These are phyloP conservation scores for Rubroshorea leprosula DNA, from an alignment of 345 rosid genomes.

Conservation along the genomic window DNA sequence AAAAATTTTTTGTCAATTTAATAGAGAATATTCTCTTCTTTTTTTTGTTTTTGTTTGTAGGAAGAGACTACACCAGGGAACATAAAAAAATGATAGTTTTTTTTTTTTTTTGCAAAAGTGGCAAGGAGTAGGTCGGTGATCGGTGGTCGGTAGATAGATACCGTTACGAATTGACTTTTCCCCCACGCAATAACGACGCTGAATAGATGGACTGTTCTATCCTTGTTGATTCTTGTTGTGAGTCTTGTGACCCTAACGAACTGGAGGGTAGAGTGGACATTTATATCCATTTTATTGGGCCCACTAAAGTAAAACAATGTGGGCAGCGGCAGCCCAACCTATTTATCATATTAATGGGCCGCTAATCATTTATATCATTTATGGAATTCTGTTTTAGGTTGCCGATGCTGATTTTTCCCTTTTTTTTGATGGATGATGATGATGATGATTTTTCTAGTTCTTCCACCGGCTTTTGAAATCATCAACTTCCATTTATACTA, in stretches of 20 bases:
- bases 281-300: background rate
- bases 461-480: no score
- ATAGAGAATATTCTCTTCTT: no score
- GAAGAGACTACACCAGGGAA: no score
- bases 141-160: slow-evolving; percentile 89
- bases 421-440: no score
- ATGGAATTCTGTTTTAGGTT: no score
- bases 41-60: no score
- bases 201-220: slow-evolving; percentile 29
- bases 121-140: slow-evolving; percentile 65
- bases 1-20: no score
- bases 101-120: background rate
- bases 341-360: slow-evolving; percentile 6
- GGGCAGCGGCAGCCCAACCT: background rate
- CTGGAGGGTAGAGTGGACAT: background rate
- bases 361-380: slow-evolving; percentile 11
- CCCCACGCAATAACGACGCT: slow-evolving; percentile 41
- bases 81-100: background rate
- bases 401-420: no score
- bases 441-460: no score
- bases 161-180: slow-evolving; percentile 80
- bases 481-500: no score
- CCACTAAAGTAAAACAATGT: slow-evolving; percentile 8
- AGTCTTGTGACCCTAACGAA: background rate
- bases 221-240: slow-evolving; percentile 18